These are phyloP conservation scores for Tulasnella sp. DNA, from an alignment of 768 basidiomycete genomes.

Conservation along the genomic window DNA sequence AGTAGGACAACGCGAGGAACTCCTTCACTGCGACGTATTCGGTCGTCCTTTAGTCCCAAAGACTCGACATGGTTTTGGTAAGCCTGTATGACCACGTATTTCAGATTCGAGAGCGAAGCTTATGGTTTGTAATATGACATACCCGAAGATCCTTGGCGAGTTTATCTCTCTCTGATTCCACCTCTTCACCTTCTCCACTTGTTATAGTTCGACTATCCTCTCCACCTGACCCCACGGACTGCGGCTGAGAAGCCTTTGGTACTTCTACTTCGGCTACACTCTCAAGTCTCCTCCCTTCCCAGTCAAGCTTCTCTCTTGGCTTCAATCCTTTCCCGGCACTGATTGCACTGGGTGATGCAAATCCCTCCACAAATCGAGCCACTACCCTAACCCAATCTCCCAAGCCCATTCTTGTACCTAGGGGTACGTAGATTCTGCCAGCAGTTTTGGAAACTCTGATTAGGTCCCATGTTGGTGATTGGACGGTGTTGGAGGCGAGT, in stretches of 20 bases:
- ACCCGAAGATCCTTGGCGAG: conserved; percentile 49
- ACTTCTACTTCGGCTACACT: too few relatives aligned
- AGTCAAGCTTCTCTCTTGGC: too few relatives aligned
- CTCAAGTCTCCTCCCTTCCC: too few relatives aligned
- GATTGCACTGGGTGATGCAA: conserved; percentile 33
- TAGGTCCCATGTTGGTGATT: conserved; percentile 74
- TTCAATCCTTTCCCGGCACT: background rate
- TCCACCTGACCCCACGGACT: too few relatives aligned
- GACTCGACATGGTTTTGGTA: conserved; percentile 61
- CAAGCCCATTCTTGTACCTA: conserved; percentile 75
- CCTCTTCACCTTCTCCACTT: conserved; percentile 8
- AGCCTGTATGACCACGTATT: conserved; percentile 28
- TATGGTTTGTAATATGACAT: background rate
- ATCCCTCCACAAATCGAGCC: conserved; percentile 61
- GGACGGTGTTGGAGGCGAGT: conserved; percentile 65
- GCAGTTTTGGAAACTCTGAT: conserved; percentile 65
- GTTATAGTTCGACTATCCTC: conserved; percentile 12
- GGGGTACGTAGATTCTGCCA: conserved; percentile 66
- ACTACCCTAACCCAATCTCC: conserved; percentile 74
- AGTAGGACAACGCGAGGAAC: conserved; percentile 41
- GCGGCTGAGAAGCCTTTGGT: too few relatives aligned
- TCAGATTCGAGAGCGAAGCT: background rate
- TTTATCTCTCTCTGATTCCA: conserved; percentile 22
- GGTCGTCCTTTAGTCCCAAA: conserved; percentile 73
- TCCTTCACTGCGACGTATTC: conserved; percentile 49